Evolutionary conservation across 495 filamentous ascomycete species (phyloP).

Genomic region (Neurospora sp.): DNA sequence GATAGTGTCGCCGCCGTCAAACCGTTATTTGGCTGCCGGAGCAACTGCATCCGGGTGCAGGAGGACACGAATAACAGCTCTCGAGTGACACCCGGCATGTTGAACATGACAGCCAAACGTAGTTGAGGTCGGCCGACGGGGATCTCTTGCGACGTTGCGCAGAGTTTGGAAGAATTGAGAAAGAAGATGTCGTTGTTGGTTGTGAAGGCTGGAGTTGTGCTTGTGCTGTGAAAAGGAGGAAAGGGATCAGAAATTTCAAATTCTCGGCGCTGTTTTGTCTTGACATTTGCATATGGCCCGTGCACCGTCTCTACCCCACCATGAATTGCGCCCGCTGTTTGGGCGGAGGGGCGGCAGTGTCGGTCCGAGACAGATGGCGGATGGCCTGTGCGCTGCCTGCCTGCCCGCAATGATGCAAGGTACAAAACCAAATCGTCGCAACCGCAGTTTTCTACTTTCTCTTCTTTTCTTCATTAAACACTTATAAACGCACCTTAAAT

Average conservation of each 20-base stretch:
- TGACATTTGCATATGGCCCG: not conserved
- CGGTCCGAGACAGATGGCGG: not conserved
- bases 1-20: not conserved
- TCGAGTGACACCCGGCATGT: not conserved
- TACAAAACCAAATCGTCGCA: not conserved
- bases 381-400: not conserved
- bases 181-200: not conserved
- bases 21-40: not conserved
- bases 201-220: not conserved
- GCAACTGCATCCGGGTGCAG: not conserved
- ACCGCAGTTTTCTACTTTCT: conserved; percentile 1
- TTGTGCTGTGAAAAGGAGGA: not conserved
- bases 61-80: not conserved
- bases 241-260: not conserved
- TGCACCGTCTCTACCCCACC: not conserved
- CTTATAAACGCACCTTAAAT: conserved; percentile 40
- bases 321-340: conserved; percentile 6
- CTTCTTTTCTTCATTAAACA: conserved; percentile 25
- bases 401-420: not conserved
- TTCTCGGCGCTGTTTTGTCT: not conserved
- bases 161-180: not conserved
- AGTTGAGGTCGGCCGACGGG: not conserved
- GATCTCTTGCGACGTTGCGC: not conserved
- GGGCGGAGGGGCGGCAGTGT: not conserved
- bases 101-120: not conserved